Percentiles rank a stretch among this genome's conserved stretches.
These are phyloP conservation scores for Bryopsis sp. DNA, from an alignment of 139 green algal genomes.

Conservation along the genomic window DNA sequence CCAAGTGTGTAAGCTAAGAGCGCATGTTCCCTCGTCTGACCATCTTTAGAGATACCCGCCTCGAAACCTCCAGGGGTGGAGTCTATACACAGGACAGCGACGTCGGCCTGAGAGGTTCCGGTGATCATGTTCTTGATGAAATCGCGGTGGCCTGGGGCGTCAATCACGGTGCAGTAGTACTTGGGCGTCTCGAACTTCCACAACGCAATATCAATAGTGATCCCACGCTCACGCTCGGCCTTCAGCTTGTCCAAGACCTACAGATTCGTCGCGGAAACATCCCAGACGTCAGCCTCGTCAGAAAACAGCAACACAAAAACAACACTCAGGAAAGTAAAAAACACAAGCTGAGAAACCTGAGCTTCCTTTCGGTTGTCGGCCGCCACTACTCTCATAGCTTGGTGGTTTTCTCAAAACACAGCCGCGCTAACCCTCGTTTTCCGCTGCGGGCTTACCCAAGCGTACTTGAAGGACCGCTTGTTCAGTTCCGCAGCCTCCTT, in stretches of 20 bases:
- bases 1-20: slow-evolving; percentile 77
- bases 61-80: slow-evolving; percentile 73
- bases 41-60: slow-evolving; percentile 65
- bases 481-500: slow-evolving; percentile 56
- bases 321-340: slow-evolving; percentile 2
- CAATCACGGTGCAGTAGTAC: slow-evolving; percentile 57
- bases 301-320: too few species aligned
- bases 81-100: slow-evolving; percentile 74
- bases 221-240: slow-evolving; percentile 62
- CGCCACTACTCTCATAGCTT: background rate
- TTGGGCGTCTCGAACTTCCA: slow-evolving; percentile 25
- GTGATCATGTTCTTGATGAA: slow-evolving; percentile 98
- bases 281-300: too few species aligned
- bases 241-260: slow-evolving; percentile 69
- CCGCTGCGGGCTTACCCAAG: slow-evolving; percentile 45
- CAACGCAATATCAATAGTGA: slow-evolving; percentile 62
- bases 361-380: background rate
- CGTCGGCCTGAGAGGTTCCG: slow-evolving; percentile 68
- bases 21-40: slow-evolving; percentile 87
- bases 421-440: too few species aligned
- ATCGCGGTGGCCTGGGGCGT: slow-evolving; percentile 78
- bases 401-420: background rate
- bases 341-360: too few species aligned
- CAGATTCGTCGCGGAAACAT: background rate
- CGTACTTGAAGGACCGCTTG: slow-evolving; percentile 62